Evolutionary conservation across 352 stramenopile species (phyloP).

Genomic region (Globisporangium solare): DNA sequence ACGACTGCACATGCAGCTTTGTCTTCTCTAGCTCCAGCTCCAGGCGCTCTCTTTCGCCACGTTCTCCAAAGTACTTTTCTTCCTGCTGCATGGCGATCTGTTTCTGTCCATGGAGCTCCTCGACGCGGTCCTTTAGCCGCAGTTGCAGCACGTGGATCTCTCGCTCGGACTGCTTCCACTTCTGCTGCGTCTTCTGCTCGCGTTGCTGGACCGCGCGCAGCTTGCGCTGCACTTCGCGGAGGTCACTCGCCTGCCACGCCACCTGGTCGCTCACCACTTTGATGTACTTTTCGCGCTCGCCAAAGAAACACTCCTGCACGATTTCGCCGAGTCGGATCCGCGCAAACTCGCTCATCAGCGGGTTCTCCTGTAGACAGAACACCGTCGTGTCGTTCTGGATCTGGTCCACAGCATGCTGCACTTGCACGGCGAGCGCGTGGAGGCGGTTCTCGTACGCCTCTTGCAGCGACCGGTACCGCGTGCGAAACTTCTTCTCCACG

Average conservation of each 20-base stretch:
- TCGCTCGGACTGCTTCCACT: slow-evolving; percentile 38
- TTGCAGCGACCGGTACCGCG: slow-evolving; percentile 66
- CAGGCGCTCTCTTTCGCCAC: slow-evolving; percentile 31
- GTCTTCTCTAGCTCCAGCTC: slow-evolving; percentile 30
- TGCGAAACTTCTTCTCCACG: slow-evolving; percentile 65
- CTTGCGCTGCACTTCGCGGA: slow-evolving; percentile 51
- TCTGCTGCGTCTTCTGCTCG: slow-evolving; percentile 33
- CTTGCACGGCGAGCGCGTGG: slow-evolving; percentile 42
- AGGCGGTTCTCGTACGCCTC: slow-evolving; percentile 68
- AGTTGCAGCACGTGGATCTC: slow-evolving; percentile 35
- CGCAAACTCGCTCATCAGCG: slow-evolving; percentile 62
- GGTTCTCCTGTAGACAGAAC: slow-evolving; percentile 59
- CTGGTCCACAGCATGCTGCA: slow-evolving; percentile 46
- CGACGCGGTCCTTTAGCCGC: slow-evolving; percentile 35
- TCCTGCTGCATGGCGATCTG: slow-evolving; percentile 22
- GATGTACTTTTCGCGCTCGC: slow-evolving; percentile 71
- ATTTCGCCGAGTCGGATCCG: slow-evolving; percentile 54
- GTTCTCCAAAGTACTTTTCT: slow-evolving; percentile 14
- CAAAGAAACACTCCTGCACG: slow-evolving; percentile 59
- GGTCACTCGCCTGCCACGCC: slow-evolving; percentile 60
- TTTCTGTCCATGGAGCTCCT: slow-evolving; percentile 44
- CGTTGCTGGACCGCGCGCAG: slow-evolving; percentile 29
- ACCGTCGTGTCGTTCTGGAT: slow-evolving; percentile 58
- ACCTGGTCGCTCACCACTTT: slow-evolving; percentile 64
- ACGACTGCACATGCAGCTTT: slow-evolving; percentile 21